phyloP scores from a whole-genome alignment of 352 stramenopile genomes.

The Thalassiosira ordinaria region DNA sequence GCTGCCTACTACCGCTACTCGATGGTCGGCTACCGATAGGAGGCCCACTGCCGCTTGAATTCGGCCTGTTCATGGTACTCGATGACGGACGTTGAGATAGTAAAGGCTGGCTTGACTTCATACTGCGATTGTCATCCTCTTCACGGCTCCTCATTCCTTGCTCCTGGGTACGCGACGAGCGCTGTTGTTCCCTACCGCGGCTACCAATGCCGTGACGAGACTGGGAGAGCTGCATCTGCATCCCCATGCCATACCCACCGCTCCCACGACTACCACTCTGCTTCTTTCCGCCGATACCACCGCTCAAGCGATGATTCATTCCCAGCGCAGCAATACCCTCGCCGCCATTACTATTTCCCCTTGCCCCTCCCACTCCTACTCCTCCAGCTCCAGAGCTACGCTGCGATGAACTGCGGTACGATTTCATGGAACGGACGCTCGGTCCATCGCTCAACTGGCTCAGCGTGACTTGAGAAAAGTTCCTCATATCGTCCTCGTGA shows the following conservation, averaged over 20 bases:
- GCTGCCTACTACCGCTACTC: conserved; percentile 17
- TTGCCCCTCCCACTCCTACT: neutral
- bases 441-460: conserved; percentile 37
- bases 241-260: neutral
- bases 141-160: neutral
- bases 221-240: neutral
- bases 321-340: neutral
- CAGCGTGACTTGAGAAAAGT: conserved; percentile 33
- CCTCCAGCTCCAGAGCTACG: neutral
- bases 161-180: neutral
- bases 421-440: conserved; percentile 4
- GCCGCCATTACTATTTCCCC: neutral
- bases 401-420: conserved; percentile 10
- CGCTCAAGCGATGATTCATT: neutral
- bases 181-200: neutral
- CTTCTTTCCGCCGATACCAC: neutral
- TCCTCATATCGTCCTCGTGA: conserved; percentile 8
- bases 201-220: neutral
- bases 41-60: neutral
- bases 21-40: conserved; percentile 7
- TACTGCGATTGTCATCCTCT: conserved; percentile 16
- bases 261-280: neutral
- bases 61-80: neutral
- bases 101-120: conserved; percentile 29
- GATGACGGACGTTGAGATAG: conserved; percentile 18